Conservation (phyloP, 495 filamentous ascomycete species). For the Cetradonia linearis region DNA sequence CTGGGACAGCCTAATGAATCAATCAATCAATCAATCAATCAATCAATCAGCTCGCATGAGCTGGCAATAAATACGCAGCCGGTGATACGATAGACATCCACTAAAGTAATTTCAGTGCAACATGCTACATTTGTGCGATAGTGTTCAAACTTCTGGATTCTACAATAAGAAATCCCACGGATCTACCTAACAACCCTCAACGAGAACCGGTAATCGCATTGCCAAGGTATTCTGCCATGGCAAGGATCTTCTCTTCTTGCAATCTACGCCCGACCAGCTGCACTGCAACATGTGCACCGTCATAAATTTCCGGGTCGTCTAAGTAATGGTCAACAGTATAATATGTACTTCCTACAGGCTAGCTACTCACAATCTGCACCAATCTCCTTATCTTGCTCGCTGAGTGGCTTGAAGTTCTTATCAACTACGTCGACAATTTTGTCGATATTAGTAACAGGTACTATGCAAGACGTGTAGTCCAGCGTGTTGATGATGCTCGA, state of each 20-base stretch:
- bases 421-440: slow-evolving; percentile 42
- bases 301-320: slow-evolving; percentile 45
- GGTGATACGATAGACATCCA: too few relatives aligned
- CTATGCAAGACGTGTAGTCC: slow-evolving; percentile 47
- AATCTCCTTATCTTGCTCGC: slow-evolving; percentile 35
- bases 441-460: slow-evolving; percentile 49
- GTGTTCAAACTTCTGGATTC: too few relatives aligned
- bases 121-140: too few relatives aligned
- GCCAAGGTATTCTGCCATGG: slow-evolving; percentile 30
- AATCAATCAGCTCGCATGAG: too few relatives aligned
- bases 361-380: slow-evolving; percentile 44
- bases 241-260: slow-evolving; percentile 46
- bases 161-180: too few relatives aligned
- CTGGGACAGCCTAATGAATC: too few relatives aligned
- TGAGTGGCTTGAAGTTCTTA: slow-evolving; percentile 30
- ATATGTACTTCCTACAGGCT: neutral
- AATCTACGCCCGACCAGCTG: slow-evolving; percentile 43
- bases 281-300: slow-evolving; percentile 45
- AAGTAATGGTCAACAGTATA: neutral
- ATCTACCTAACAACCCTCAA: neutral
- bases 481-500: slow-evolving; percentile 43
- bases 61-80: too few relatives aligned
- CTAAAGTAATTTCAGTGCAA: too few relatives aligned
- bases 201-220: neutral
- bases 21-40: too few relatives aligned